Percentiles rank a stretch among this genome's conserved stretches.
Evolutionary conservation across 2,329 filamentous ascomycete genomes (phyloP).

Genomic region (Pestalotiopsis sp.): DNA sequence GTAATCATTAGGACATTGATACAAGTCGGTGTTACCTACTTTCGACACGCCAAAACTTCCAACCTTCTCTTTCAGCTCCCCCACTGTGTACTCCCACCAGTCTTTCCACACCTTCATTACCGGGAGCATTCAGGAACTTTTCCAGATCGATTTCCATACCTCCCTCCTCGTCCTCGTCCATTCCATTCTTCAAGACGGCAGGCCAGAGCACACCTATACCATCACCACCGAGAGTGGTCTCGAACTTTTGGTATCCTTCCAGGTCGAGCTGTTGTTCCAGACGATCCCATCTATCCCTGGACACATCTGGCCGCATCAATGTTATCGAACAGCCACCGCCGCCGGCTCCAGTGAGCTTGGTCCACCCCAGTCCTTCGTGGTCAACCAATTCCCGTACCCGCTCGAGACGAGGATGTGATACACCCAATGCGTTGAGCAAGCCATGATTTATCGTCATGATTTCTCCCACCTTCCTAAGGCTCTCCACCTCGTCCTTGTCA

Average conservation of each 20-base stretch:
- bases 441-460: conserved; percentile 95
- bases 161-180: conserved; percentile 75
- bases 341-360: conserved; percentile 93
- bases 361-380: conserved; percentile 89
- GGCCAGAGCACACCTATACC: conserved; percentile 95
- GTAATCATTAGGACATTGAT: not conserved
- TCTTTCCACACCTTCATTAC: conserved; percentile 82
- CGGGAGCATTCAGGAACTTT: conserved; percentile 78
- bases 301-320: conserved; percentile 71
- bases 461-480: conserved; percentile 78
- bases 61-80: conserved; percentile 72
- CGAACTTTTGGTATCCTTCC: conserved; percentile 82
- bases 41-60: conserved; percentile 83
- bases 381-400: conserved; percentile 90
- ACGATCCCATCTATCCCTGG: conserved; percentile 57
- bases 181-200: conserved; percentile 83
- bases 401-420: conserved; percentile 92
- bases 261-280: conserved; percentile 68
- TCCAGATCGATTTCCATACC: conserved; percentile 94
- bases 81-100: conserved; percentile 79
- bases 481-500: conserved; percentile 64
- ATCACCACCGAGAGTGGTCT: conserved; percentile 88
- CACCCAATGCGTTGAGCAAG: conserved; percentile 84
- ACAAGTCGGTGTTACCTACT: conserved; percentile 33
- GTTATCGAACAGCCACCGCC: conserved; percentile 97